phyloP scores from a whole-genome alignment of 495 filamentous ascomycete genomes.

The Penicillium parvum region DNA sequence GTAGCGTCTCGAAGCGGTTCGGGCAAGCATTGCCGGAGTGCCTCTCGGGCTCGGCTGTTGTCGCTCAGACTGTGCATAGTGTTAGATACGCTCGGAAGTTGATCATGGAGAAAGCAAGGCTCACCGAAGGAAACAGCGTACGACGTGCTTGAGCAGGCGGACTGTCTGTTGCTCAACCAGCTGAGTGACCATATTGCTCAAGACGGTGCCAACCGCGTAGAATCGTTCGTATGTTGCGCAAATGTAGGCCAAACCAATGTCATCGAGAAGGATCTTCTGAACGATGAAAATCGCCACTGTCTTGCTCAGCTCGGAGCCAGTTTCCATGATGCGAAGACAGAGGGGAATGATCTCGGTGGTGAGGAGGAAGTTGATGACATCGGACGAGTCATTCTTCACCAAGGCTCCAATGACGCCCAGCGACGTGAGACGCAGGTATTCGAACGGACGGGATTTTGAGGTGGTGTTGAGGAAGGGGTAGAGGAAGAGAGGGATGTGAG shows the following conservation, averaged over 20 bases:
- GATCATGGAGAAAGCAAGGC: conserved; percentile 18
- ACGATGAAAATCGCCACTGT: conserved; percentile 99
- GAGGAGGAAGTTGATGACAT: conserved; percentile 98
- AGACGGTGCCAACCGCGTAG: conserved; percentile 94
- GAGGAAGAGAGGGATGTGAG: conserved; percentile 97
- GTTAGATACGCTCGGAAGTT: conserved; percentile 10
- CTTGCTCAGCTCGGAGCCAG: conserved; percentile 96
- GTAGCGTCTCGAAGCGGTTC: conserved; percentile 95
- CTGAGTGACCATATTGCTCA: conserved; percentile 98
- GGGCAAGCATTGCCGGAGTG: conserved; percentile 91
- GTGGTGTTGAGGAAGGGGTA: conserved; percentile 99
- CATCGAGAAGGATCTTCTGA: conserved; percentile 98
- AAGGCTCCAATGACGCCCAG: conserved; percentile 97
- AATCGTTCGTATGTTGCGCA: conserved; percentile 99
- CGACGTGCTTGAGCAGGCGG: conserved; percentile 93
- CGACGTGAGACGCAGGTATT: conserved; percentile 95
- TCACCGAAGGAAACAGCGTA: conserved; percentile 92
- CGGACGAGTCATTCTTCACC: conserved; percentile 97
- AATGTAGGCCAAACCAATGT: conserved; percentile 96
- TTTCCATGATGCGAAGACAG: conserved; percentile 99
- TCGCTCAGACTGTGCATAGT: conserved; percentile 69
- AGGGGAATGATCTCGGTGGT: conserved; percentile 99
- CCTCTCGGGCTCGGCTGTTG: conserved; percentile 92
- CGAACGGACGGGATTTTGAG: conserved; percentile 95
- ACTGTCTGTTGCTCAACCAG: conserved; percentile 97